These are phyloP conservation scores for Picea sitchensis DNA, from an alignment of 75 land plant species.

Conservation along the genomic window DNA sequence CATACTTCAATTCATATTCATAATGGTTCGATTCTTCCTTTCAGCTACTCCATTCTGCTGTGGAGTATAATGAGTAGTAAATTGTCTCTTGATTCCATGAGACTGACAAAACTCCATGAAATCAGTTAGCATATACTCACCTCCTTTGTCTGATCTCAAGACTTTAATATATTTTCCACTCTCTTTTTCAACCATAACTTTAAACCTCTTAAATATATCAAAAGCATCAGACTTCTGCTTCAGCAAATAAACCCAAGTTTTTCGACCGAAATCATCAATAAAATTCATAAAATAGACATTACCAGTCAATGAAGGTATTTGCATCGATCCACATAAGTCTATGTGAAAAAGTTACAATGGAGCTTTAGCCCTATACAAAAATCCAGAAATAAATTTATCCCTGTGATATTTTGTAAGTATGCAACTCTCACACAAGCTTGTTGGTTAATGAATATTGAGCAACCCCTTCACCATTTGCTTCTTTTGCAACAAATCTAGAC, in stretches of 20 bases:
- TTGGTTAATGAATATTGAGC: background rate
- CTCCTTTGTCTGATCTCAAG: constrained; percentile 19
- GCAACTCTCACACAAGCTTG: background rate
- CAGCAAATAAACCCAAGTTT: background rate
- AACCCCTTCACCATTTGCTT: constrained; percentile 14
- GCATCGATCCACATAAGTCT: constrained; percentile 21
- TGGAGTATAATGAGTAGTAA: background rate
- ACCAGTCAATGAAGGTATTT: background rate
- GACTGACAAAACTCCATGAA: constrained; percentile 10
- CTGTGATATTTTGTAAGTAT: constrained; percentile 6
- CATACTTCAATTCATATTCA: constrained; percentile 14
- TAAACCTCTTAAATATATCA: constrained; percentile 6
- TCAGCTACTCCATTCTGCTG: background rate
- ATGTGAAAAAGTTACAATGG: constrained; percentile 14
- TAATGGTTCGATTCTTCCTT: constrained; percentile 26
- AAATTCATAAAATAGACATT: constrained; percentile 22
- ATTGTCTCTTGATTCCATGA: constrained; percentile 16
- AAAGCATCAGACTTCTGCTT: constrained; percentile 4
- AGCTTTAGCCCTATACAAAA: constrained; percentile 1
- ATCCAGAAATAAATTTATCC: background rate
- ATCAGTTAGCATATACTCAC: constrained; percentile 11
- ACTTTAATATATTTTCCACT: constrained; percentile 6
- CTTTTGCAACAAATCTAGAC: background rate
- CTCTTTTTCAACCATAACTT: constrained; percentile 10
- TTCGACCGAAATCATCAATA: constrained; percentile 14